phyloP scores from a whole-genome alignment of 2,329 filamentous ascomycete species.

The Hortaea werneckii region DNA sequence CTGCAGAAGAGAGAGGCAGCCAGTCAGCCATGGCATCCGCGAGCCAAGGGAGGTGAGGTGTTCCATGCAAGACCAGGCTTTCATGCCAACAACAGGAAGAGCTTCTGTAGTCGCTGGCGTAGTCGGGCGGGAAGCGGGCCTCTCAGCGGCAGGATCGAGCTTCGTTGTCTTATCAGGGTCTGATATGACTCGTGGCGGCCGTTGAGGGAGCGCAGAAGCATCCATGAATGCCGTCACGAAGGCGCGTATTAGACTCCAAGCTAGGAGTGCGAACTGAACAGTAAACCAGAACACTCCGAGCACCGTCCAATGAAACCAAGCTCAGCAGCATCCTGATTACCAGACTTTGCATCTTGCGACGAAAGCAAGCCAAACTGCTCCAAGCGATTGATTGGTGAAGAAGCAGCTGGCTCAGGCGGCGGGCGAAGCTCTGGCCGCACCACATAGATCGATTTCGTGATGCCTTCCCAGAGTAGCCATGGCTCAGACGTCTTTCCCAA shows the following conservation, averaged over 20 bases:
- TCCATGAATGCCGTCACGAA: constrained; percentile 54
- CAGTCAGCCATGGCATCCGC: constrained; percentile 86
- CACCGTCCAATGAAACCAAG: constrained; percentile 5
- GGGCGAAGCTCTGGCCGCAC: constrained; percentile 23
- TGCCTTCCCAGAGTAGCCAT: constrained; percentile 77
- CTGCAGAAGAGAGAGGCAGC: constrained; percentile 64
- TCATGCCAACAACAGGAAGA: constrained; percentile 63
- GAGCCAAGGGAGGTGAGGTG: constrained; percentile 61
- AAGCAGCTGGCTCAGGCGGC: constrained; percentile 11
- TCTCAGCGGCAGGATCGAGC: not conserved
- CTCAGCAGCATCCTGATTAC: constrained; percentile 11
- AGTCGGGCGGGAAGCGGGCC: not conserved
- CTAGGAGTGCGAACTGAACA: constrained; percentile 42
- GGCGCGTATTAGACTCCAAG: constrained; percentile 49
- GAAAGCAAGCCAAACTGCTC: constrained; percentile 49
- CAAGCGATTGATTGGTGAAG: constrained; percentile 33
- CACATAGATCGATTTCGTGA: constrained; percentile 57
- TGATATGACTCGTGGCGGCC: constrained; percentile 25
- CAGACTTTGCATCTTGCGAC: constrained; percentile 10
- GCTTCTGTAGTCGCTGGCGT: constrained; percentile 3
- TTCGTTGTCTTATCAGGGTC: constrained; percentile 1
- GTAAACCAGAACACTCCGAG: constrained; percentile 33
- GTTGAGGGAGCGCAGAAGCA: constrained; percentile 56
- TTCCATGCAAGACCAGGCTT: constrained; percentile 62
- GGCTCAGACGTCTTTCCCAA: constrained; percentile 73